Base-by-base conservation (phyloP, 768 basidiomycete genomes). In the Lentinula guzmanii region DNA sequence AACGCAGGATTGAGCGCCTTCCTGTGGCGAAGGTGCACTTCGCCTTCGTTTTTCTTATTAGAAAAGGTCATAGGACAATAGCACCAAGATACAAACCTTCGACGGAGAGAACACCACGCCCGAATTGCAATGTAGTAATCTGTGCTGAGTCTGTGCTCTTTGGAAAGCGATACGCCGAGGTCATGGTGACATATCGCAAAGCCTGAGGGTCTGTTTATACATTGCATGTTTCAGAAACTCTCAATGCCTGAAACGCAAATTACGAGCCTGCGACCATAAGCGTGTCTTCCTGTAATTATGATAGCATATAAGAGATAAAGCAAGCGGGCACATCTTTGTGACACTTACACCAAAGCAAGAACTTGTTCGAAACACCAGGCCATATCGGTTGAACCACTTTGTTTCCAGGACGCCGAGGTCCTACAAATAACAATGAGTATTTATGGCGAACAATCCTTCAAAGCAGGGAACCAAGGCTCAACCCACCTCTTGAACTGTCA, bases 1-100 rank as follows among this genome's bases (percentile, higher is more conserved):
- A 73, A 73, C 10, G 68, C 72, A 9, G 71, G 67, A 28, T 67
- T 66, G 65, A 73, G 65, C 21, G 72, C 63, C 60, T 68, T 73
- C 18, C 71, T 62, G 37, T 73, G 72, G 21, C 72, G 71, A 9
- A 62, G 61, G 59, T 73, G 72, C 33, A 62, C 62, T 33, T 58
- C 52, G 13, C 65, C 72, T 66, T 37, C 31, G 37, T 5, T 33
- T n/a, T 13, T 41, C 52, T 43, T n/a, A 55, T 8, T 6, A 24
- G n/a, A 21, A 9, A n/a, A 24, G 9, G 46, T 13, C 16, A 24
- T 41, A 18, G 53, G 10, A 53, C 16, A 39, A 34, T 6, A 34
- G n/a, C 4, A 43, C 21, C 34, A 35, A 35, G 39, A 51, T 45
- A 50, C 65, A 15, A 43, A 67, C 71, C 53, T 45, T 66, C 59